phyloP scores from a whole-genome alignment of 2,329 filamentous ascomycete genomes.

The Aspergillus sp. region DNA sequence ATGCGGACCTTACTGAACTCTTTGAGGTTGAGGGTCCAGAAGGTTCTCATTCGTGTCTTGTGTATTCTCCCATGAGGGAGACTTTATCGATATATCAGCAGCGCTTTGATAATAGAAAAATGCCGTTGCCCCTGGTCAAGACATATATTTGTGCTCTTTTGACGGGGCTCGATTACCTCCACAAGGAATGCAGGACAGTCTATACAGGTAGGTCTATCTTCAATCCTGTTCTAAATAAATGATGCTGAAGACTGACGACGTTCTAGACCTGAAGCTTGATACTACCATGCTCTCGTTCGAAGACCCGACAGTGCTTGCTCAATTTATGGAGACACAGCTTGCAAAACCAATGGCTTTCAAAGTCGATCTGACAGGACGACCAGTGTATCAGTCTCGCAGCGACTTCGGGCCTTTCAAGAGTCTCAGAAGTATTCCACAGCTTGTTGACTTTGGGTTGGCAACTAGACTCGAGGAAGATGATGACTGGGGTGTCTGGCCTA shows the following conservation, averaged over 20 bases:
- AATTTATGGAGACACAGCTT: constrained; percentile 36
- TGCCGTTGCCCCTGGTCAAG: constrained; percentile 39
- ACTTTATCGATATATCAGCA: constrained; percentile 38
- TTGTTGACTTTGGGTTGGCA: constrained; percentile 42
- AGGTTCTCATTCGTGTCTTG: constrained; percentile 40
- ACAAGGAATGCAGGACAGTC: constrained; percentile 43
- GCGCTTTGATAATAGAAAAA: constrained; percentile 31
- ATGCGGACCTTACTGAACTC: constrained; percentile 38
- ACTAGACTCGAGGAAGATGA: constrained; percentile 42
- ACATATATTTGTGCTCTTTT: constrained; percentile 42
- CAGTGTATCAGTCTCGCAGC: constrained; percentile 37
- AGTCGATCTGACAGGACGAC: constrained; percentile 32
- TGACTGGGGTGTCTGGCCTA: constrained; percentile 41
- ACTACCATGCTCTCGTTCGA: constrained; percentile 46
- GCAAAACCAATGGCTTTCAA: constrained; percentile 37
- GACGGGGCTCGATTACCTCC: constrained; percentile 47
- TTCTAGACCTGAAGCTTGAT: constrained; percentile 46
- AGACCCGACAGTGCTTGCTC: constrained; percentile 32
- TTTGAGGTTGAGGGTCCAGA: constrained; percentile 35
- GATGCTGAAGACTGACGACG: too few species aligned
- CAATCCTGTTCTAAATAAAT: too few species aligned
- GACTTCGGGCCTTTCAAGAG: constrained; percentile 35
- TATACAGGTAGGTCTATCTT: constrained; percentile 39
- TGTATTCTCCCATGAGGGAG: constrained; percentile 43
- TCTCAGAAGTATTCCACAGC: constrained; percentile 30